Percentiles rank a stretch among this genome's conserved stretches.
These are phyloP conservation scores for Didymosphaeria variabile DNA, from an alignment of 2,329 filamentous ascomycete species.

Conservation along the genomic window DNA sequence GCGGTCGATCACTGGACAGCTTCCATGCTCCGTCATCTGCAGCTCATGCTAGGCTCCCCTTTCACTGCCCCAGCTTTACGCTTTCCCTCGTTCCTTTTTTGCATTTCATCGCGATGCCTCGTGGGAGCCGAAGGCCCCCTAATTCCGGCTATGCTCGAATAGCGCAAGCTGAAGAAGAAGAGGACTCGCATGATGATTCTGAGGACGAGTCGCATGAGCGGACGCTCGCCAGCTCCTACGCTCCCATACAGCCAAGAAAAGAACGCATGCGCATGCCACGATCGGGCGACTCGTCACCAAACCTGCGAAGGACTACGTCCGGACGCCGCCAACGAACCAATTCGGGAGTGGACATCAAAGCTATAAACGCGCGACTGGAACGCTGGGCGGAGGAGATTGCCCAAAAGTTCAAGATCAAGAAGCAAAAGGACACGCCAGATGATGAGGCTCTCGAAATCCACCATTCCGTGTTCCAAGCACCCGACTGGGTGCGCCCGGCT, in stretches of 20 bases:
- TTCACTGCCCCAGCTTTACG: conserved; percentile 20
- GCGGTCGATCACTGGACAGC: conserved; percentile 10
- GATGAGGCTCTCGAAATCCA: conserved; percentile 94
- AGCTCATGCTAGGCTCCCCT: conserved; percentile 20
- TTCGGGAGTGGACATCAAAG: conserved; percentile 95
- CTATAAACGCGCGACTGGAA: conserved; percentile 94
- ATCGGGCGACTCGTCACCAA: conserved; percentile 46
- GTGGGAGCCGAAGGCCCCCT: conserved; percentile 46
- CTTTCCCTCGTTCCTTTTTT: conserved; percentile 16
- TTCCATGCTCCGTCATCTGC: conserved; percentile 11
- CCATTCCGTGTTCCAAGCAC: conserved; percentile 94
- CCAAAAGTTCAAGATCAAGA: conserved; percentile 90
- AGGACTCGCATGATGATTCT: conserved; percentile 50
- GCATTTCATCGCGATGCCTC: conserved; percentile 38
- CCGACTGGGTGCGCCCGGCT: conserved; percentile 83
- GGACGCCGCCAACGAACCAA: conserved; percentile 71
- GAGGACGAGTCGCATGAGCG: conserved; percentile 51
- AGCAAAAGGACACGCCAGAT: conserved; percentile 74
- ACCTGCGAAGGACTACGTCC: conserved; percentile 31
- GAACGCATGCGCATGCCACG: conserved; percentile 53
- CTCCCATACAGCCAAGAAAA: conserved; percentile 57
- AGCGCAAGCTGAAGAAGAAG: conserved; percentile 62
- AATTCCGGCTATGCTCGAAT: conserved; percentile 62
- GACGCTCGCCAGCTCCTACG: conserved; percentile 54
- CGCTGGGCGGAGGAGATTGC: conserved; percentile 98